Evolutionary conservation across 345 rosid genomes (phyloP), one percentile per base, ranked within the genome.

Genomic region (Hibiscus tridactylites): DNA sequence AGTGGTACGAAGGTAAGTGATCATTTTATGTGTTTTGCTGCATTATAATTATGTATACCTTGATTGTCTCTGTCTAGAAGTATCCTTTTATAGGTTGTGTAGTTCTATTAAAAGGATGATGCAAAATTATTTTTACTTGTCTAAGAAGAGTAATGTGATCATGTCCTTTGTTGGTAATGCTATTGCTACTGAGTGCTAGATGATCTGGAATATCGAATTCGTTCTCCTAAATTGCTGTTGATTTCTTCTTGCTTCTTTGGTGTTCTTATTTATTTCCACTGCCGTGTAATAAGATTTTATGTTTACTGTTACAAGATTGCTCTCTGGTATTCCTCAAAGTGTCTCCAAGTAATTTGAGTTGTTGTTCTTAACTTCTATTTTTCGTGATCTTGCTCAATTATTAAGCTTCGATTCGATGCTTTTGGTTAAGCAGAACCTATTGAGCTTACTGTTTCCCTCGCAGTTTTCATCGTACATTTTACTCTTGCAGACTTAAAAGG

Each of bases 401-500:
- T 39, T 19, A 9, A 9, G 49, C 50, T 64, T 42, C 10, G 31
- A 29, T 37, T 64, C 31, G 29, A 3, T 39, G 26, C 6, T 37
- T 17, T 37, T 39, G 15, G 16, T 39, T 64, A 28, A 64, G 52
- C 49, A 39, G 49, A 31, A 16, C 5, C 39, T 39, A 37, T 19
- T 17, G 29, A 37, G 52, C 16, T 64, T 39, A 16, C 24, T 6
- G 24, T 33, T 61, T 61, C n/a, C 24, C 9, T 16, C 50, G 15
- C 13, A 46, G 50, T 46, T 46, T 46, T 46, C 10, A 46, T 46
- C 31, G 6, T 44, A 42, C 21, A 19, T 44, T 8, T 65, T 42
- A 11, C 9, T 12, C 33, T 72, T 81, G 82, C 87, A 88, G 98
- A 86, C 71, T 79, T 92, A 60, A 71, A 61, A 46, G 37, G 4